Base-by-base conservation (phyloP, 1,284 basidiomycete species). In the Ganoderma lingzhi region DNA sequence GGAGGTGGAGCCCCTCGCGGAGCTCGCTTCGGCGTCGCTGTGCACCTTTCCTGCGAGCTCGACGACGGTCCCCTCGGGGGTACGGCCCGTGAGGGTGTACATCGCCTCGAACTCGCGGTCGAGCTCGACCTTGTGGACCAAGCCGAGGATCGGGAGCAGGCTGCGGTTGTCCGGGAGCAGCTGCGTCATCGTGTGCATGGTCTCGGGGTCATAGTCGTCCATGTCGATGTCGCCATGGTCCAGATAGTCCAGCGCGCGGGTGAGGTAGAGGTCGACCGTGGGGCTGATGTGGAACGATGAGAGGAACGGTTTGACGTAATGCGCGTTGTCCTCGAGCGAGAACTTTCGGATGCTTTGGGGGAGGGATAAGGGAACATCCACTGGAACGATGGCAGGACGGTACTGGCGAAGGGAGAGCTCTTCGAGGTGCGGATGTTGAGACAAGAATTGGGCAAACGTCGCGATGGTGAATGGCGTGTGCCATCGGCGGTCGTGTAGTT, bases 281-380 rank as follows among this genome's bases (percentile, higher is more conserved):
- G 62, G 61, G 2, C 55, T 17, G 58, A 66, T n/a, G 44, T 19
- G 9, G 62, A 70, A 66, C 2, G 65, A 17, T 12, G 64, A 63
- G 48, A 70, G 68, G 56, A 70, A 70, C 19, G 64, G 62, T 28
- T 60, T 60, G 5, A 59, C 51, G 32, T 66, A 70, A 48, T 61
- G 37, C 28, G 65, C 48, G 56, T 66, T 63, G 48, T 70, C 68
- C 12, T 66, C 41, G 48, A 66, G 51, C 23, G 48, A 42, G 41
- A 69, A 51, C 42, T 62, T 62, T 30, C 64, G 60, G 6, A 69
- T 39, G 6, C 53, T 41, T 3, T 41, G 10, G 12, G 63, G 67
- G 14, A 69, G 30, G 3, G 53, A 14, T n/a, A 65, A n/a, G 10
- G 51, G 51, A 2, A n/a, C 23, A 12, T 5, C 8, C 12, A 51